These are phyloP conservation scores for Magnaporthiopsis incrustans DNA, from an alignment of 2,329 filamentous ascomycete species.

Conservation along the genomic window DNA sequence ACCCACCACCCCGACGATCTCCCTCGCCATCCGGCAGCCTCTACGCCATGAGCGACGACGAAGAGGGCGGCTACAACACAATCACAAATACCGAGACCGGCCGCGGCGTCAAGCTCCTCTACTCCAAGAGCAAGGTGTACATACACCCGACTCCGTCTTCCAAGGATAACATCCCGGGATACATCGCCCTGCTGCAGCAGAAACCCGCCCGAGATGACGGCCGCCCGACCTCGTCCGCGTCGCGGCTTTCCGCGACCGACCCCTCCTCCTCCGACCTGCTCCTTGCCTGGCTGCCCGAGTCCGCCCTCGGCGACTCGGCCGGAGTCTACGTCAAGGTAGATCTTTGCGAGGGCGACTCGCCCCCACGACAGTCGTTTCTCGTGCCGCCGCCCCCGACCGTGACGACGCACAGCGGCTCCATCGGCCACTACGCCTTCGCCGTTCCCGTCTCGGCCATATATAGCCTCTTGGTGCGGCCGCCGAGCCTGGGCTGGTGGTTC, in stretches of 20 bases:
- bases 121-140: slow-evolving; percentile 98
- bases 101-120: slow-evolving; percentile 85
- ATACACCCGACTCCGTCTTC: slow-evolving; percentile 88
- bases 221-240: slow-evolving; percentile 35
- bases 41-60: slow-evolving; percentile 94
- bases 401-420: slow-evolving; percentile 61
- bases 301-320: slow-evolving; percentile 74
- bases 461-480: slow-evolving; percentile 80
- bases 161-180: slow-evolving; percentile 93
- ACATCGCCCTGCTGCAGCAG: slow-evolving; percentile 87
- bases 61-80: slow-evolving; percentile 91
- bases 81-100: slow-evolving; percentile 72
- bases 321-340: slow-evolving; percentile 95
- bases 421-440: slow-evolving; percentile 83
- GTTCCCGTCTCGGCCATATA: slow-evolving; percentile 86
- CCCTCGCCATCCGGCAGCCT: slow-evolving; percentile 78
- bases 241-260: slow-evolving; percentile 25
- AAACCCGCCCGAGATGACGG: slow-evolving; percentile 44
- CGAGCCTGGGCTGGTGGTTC: slow-evolving; percentile 97
- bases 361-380: slow-evolving; percentile 79
- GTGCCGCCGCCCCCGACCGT: slow-evolving; percentile 87
- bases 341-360: slow-evolving; percentile 69
- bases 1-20: slow-evolving; percentile 23
- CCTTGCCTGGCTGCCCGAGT: slow-evolving; percentile 89
- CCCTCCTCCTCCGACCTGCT: slow-evolving; percentile 65